Evolutionary conservation across 306 rosid species (phyloP).

Genomic region (Vigna unguiculata): DNA sequence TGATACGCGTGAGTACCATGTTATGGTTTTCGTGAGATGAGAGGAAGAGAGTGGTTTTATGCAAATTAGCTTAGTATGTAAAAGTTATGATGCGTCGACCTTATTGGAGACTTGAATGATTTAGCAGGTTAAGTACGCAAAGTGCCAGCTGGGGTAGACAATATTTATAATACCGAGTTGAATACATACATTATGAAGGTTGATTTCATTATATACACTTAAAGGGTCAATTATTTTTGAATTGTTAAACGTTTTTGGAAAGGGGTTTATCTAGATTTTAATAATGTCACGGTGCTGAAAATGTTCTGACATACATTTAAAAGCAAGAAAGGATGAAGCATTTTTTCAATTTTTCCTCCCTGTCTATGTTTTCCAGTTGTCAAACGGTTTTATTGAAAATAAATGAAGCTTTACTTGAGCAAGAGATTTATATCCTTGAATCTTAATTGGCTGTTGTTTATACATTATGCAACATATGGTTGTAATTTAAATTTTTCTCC

Average conservation of each 20-base stretch:
- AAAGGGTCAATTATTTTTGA: not conserved
- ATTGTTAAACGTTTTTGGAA: conserved; percentile 13
- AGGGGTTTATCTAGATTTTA: not conserved
- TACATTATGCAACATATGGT: conserved; percentile 23
- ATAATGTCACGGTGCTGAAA: conserved; percentile 23
- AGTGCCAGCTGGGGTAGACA: not conserved
- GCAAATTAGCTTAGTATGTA: conserved; percentile 2
- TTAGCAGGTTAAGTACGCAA: conserved; percentile 13
- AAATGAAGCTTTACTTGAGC: conserved; percentile 24
- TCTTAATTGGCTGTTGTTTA: conserved; percentile 39
- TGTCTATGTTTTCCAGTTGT: conserved; percentile 25
- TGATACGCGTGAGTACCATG: not conserved
- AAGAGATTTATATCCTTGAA: conserved; percentile 8
- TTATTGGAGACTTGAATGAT: conserved; percentile 2
- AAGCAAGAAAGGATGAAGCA: conserved; percentile 17
- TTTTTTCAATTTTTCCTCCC: conserved; percentile 9
- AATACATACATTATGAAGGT: not conserved
- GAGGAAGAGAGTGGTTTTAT: not conserved
- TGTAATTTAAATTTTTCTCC: conserved; percentile 33
- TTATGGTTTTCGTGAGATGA: conserved; percentile 33
- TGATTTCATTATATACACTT: not conserved
- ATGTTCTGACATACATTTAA: conserved; percentile 29
- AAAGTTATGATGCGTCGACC: conserved; percentile 27
- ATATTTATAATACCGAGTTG: not conserved
- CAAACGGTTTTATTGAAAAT: conserved; percentile 31